Base-by-base conservation (phyloP, 352 stramenopile genomes). In the Peronospora tabacina region DNA sequence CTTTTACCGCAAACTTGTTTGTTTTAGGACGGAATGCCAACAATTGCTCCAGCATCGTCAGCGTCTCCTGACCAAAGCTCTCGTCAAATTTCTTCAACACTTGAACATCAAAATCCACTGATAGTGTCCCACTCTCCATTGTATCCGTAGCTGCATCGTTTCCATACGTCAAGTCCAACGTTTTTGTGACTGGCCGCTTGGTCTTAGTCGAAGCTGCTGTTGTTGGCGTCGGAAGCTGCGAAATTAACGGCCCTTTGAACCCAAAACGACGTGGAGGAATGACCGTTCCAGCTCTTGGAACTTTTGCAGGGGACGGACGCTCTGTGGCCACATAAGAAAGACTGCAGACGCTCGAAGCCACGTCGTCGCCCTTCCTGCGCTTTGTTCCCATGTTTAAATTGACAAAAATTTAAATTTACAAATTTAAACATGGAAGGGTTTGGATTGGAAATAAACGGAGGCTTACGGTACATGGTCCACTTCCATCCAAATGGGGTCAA, bases 1-100 rank as follows among this genome's bases (percentile, higher is more conserved):
- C 77, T 41, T 82, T 82, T 16, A 66, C 58, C 19, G 82, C 67
- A 38, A 83, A 89, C 40, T 87, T 89, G 40, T 79, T 85, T 17
- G 77, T 70, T 41, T 85, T 87, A 26, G 63, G 39, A 15, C 70
- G 63, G 20, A 80, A 74, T 40, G 75, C 61, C n/a, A 87, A 56
- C 44, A 82, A 38, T 44, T 74, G 55, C 33, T 86, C 62, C 0
- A 85, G 59, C n/a, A 68, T 54, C 6, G 63, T 38, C 16, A 73
- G 15, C 16, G 55, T 68, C 22, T 82, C 61, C 0, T 52, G 28
- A 13, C 55, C 41, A 38, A 85, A 80, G 45, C 24, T 64, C 24
- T 51, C 48, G 0, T 42, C 17, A 36, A 83, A 80, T 13, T 44
- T 58, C 10, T 75, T 55, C 20, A 52, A 55, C 28, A 82, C 46